These are phyloP conservation scores for Fallopia convolvulus DNA, from an alignment of 148 eudicot species.

Conservation along the genomic window DNA sequence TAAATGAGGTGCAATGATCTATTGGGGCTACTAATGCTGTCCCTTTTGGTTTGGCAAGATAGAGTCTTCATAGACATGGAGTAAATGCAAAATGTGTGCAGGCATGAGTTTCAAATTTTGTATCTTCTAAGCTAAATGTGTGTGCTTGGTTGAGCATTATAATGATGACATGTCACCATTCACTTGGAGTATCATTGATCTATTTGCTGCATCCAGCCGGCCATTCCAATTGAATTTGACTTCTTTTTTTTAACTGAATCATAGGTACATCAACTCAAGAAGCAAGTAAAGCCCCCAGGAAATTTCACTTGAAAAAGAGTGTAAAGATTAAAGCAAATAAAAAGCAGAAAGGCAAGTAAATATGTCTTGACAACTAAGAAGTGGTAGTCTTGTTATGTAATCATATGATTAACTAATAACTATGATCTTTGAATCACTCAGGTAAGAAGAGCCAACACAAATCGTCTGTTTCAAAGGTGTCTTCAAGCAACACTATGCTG, in stretches of 20 bases:
- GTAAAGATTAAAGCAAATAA: slow-evolving; percentile 51
- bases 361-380: background rate
- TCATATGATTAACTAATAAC: background rate
- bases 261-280: slow-evolving; percentile 42
- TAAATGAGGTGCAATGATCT: too few relatives aligned
- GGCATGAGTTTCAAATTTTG: background rate
- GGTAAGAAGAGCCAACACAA: background rate
- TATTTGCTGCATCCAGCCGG: background rate
- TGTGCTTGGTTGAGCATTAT: background rate
- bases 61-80: too few relatives aligned
- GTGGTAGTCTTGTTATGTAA: background rate
- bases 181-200: background rate
- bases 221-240: background rate
- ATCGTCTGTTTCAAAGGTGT: background rate
- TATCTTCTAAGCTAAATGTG: background rate
- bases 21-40: too few relatives aligned
- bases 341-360: slow-evolving; percentile 45
- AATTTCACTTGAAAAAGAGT: slow-evolving; percentile 68
- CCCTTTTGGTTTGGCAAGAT: too few relatives aligned
- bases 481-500: background rate
- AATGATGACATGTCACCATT: background rate
- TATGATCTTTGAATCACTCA: background rate
- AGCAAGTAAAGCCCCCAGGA: slow-evolving; percentile 30
- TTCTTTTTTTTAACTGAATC: background rate
- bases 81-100: background rate